Percentiles rank a stretch among this genome's conserved stretches.
These are phyloP conservation scores for Hyphopichia wangnamkhiaoensis DNA, from an alignment of 1,139 yeast genomes.

Conservation along the genomic window DNA sequence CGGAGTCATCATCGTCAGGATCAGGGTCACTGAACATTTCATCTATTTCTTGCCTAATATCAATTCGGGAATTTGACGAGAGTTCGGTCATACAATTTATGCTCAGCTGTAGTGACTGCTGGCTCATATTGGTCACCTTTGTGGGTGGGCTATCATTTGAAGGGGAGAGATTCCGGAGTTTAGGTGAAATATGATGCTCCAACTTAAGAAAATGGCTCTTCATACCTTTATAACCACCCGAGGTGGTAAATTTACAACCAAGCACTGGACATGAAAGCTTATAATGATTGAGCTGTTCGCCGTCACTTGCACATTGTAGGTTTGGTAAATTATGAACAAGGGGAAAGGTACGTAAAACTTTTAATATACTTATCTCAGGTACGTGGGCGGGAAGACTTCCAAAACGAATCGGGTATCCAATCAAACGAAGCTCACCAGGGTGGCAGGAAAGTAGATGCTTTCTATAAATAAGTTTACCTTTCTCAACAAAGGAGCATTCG, in stretches of 20 bases:
- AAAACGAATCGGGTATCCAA: constrained; percentile 36
- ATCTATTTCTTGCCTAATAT: constrained; percentile 9
- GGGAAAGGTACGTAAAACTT: not conserved
- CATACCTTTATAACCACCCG: constrained; percentile 37
- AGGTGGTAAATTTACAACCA: constrained; percentile 45
- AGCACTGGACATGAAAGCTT: constrained; percentile 41
- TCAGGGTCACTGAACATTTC: constrained; percentile 17
- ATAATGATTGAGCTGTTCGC: no score
- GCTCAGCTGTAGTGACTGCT: no score
- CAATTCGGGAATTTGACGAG: no score
- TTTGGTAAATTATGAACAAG: constrained; percentile 1
- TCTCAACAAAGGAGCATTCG: not conserved
- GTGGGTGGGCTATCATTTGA: not conserved
- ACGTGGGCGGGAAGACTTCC: not conserved
- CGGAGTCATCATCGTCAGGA: constrained; percentile 8
- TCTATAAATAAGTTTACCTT: constrained; percentile 17
- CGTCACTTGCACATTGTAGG: not conserved
- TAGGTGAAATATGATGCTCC: constrained; percentile 20
- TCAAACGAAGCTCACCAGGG: constrained; percentile 17
- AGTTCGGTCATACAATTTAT: no score
- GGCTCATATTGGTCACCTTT: not conserved
- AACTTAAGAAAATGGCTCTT: constrained; percentile 28
- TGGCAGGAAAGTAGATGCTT: constrained; percentile 34
- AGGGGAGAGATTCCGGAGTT: not conserved
- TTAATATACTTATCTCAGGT: not conserved